Base-by-base conservation (phyloP, 805 yeast genomes). In the Yamadazyma sp. region DNA sequence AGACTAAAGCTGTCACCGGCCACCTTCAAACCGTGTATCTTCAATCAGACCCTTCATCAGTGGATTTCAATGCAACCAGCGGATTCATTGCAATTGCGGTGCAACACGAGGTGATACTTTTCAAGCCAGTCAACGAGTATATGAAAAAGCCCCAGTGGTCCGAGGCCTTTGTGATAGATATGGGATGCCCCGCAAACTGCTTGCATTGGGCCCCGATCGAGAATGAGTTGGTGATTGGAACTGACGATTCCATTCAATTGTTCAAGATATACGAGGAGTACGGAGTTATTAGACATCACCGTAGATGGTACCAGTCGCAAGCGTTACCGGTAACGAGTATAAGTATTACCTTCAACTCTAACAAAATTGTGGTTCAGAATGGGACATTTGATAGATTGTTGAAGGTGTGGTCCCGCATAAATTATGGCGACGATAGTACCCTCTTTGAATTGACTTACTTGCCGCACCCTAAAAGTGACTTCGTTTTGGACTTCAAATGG, bases 331-430 rank as follows among this genome's bases (percentile, higher is more conserved):
- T 82, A 1, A 74, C 73, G 44, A 49, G 64, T 32, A 73, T 80
- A 4, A 64, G 69, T 20, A 73, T 85, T 16, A 77, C 95, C 0
- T 78, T 76, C n/a, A 84, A 84, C 46, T 77, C 88, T 0, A 72
- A 73, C 35, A 67, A 80, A 29, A 77, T 89, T 14, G 49, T 62
- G 15, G 84, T 89, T 6, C 73, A 82, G 33, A 70, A 75, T 25
- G 80, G 84, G 0, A 65, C 64, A 27, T 76, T 72, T 54, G 95
- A 87, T 55, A 67, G 69, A 23, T 64, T 84, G 10, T 79, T 86
- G 19, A 87, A 86, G 53, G 67, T 87, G 2, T 90, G 96, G 95
- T 71, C 80, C 37, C 65, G 96, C 35, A 68, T 79, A 6, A 74
- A 83, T 6, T 85, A 80, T 51, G 88, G 84, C 22, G 71, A 73